phyloP scores from a whole-genome alignment of 495 filamentous ascomycete genomes.

The Talaromyces wortmannii region DNA sequence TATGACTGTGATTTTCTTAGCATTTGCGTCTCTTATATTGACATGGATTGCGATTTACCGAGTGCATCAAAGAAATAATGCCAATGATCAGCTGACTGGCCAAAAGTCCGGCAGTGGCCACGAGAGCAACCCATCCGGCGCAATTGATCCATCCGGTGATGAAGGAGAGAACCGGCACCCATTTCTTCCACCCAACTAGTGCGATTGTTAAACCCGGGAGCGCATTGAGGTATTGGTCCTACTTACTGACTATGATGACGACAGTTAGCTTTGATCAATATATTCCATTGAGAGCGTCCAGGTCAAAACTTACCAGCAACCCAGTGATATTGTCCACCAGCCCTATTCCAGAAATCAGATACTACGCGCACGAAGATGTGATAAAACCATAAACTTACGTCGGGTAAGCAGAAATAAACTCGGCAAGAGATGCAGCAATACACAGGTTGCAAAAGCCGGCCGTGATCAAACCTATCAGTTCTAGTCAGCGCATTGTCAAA shows the following conservation, averaged over 20 bases:
- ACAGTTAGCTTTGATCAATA: background rate
- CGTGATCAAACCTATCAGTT: constrained; percentile 48
- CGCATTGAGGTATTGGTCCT: background rate
- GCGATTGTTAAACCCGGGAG: background rate
- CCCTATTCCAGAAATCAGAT: constrained; percentile 13
- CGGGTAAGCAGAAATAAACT: constrained; percentile 68
- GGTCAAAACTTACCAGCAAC: constrained; percentile 44
- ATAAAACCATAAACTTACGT: constrained; percentile 33
- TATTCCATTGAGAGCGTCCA: background rate
- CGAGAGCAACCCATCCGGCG: constrained; percentile 58
- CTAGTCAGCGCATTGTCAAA: background rate
- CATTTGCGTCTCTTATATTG: background rate
- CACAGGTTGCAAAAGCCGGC: constrained; percentile 68
- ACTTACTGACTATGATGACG: constrained; percentile 21
- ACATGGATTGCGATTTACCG: constrained; percentile 12
- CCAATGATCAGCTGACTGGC: constrained; percentile 53
- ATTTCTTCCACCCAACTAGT: constrained; percentile 45
- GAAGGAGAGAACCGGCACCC: constrained; percentile 59
- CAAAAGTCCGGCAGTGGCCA: constrained; percentile 40
- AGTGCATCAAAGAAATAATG: constrained; percentile 52
- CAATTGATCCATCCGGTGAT: constrained; percentile 73
- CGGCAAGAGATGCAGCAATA: constrained; percentile 62
- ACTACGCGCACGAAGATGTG: background rate
- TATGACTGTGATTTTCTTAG: constrained; percentile 26
- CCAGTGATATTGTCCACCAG: constrained; percentile 70